Evolutionary conservation across 345 rosid genomes (phyloP).

Genomic region (Hypericum androsaemum): DNA sequence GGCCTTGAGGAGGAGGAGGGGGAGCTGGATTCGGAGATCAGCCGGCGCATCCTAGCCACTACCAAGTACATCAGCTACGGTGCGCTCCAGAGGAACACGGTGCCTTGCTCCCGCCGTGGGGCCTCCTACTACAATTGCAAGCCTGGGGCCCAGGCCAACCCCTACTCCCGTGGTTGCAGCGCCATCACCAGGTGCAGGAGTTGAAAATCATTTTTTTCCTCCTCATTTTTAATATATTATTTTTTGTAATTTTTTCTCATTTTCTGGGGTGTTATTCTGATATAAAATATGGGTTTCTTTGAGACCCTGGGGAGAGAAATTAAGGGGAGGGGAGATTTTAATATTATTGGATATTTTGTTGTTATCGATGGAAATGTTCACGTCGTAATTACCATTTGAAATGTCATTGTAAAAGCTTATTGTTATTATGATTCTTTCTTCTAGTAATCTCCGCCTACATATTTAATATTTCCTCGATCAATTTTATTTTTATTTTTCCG

Average conservation of each 20-base stretch:
- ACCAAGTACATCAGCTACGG: conserved; percentile 39
- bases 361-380: conserved; percentile 1
- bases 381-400: not conserved
- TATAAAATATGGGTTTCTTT: not conserved
- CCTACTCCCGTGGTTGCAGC: conserved; percentile 6
- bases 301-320: not conserved
- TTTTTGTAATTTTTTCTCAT: not conserved
- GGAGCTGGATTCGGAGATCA: conserved; percentile 67
- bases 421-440: not conserved
- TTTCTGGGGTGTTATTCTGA: not conserved
- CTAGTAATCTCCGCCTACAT: not conserved
- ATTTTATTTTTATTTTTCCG: not conserved
- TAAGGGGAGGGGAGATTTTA: not conserved
- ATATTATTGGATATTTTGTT: not conserved
- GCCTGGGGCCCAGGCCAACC: conserved; percentile 1
- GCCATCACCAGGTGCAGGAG: conserved; percentile 6
- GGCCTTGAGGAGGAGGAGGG: conserved; percentile 45
- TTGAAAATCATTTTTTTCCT: not conserved
- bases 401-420: not conserved
- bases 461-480: not conserved
- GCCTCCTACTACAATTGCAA: conserved; percentile 6
- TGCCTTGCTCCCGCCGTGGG: conserved; percentile 4
- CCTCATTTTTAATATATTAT: not conserved
- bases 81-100: conserved; percentile 3
- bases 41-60: conserved; percentile 72